Conservation (phyloP, 768 basidiomycete genomes). For the Postia placenta region DNA sequence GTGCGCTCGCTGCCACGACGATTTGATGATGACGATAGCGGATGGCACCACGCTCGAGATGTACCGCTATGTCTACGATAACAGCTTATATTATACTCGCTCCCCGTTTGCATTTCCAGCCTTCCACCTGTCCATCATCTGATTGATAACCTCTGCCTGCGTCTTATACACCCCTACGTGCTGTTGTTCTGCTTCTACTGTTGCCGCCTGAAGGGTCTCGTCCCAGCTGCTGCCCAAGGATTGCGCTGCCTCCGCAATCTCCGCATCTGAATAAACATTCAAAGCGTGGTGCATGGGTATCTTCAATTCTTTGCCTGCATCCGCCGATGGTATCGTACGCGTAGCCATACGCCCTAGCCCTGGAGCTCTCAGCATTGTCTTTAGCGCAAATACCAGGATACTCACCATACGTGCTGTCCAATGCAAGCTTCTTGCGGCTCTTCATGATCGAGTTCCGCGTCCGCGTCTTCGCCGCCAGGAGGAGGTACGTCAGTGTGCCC, state of each 20-base stretch:
- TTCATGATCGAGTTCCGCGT: constrained; percentile 28
- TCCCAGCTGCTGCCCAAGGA: not conserved
- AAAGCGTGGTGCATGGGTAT: not conserved
- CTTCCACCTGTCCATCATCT: not conserved
- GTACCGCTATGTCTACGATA: too few relatives aligned
- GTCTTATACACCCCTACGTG: not conserved
- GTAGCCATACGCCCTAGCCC: not conserved
- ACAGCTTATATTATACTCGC: not conserved
- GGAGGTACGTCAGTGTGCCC: constrained; percentile 22
- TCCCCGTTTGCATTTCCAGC: not conserved
- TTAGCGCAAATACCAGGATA: too few relatives aligned
- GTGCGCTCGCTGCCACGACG: too few relatives aligned
- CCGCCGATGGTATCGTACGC: not conserved
- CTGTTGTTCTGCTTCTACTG: not conserved
- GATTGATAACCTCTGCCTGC: not conserved
- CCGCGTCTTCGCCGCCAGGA: constrained; percentile 26
- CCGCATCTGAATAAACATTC: not conserved
- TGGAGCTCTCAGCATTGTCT: not conserved
- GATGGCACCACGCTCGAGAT: too few relatives aligned
- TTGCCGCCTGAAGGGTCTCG: not conserved
- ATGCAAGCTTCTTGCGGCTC: constrained; percentile 23
- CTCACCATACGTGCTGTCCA: constrained; percentile 22
- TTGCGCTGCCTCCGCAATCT: not conserved
- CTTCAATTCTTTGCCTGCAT: not conserved
- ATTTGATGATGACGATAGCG: too few relatives aligned